phyloP scores from a whole-genome alignment of 305 asterid genomes.

The Fraxinus sp. region DNA sequence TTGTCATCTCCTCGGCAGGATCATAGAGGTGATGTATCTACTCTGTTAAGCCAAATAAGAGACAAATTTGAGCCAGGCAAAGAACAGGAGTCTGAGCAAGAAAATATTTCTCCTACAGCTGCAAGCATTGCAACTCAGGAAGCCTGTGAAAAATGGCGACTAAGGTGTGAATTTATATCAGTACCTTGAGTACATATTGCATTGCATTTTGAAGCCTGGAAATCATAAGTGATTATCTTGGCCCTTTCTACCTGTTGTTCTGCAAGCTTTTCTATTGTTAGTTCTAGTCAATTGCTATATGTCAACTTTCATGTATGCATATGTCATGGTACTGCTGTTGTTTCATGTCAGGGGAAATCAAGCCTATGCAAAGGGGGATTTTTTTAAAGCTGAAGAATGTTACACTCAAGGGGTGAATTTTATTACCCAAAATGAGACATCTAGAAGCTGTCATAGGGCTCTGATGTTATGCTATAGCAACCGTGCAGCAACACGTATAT shows the following conservation, averaged over 20 bases:
- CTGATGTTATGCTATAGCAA: slow-evolving; percentile 89
- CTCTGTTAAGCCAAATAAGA: slow-evolving; percentile 35
- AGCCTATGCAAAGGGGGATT: slow-evolving; percentile 83
- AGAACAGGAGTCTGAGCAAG: slow-evolving; percentile 43
- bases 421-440: slow-evolving; percentile 62
- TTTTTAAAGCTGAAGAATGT: slow-evolving; percentile 80
- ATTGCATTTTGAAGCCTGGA: slow-evolving; percentile 4
- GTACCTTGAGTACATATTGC: slow-evolving; percentile 1
- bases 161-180: slow-evolving; percentile 50
- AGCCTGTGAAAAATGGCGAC: slow-evolving; percentile 94
- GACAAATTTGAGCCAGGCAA: slow-evolving; percentile 44
- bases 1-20: slow-evolving; percentile 43
- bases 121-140: slow-evolving; percentile 72
- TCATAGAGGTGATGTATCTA: slow-evolving; percentile 42
- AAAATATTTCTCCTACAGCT: slow-evolving; percentile 35
- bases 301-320: slow-evolving; percentile 4
- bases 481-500: slow-evolving; percentile 96
- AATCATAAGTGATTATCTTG: not conserved
- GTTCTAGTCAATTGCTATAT: slow-evolving; percentile 1
- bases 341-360: slow-evolving; percentile 78
- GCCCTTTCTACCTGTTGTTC: not conserved
- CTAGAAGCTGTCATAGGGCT: slow-evolving; percentile 74
- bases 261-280: slow-evolving; percentile 8
- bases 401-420: slow-evolving; percentile 79
- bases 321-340: slow-evolving; percentile 33